These are phyloP conservation scores for Eutypella sp. DNA, from an alignment of 2,329 filamentous ascomycete species.

Conservation along the genomic window DNA sequence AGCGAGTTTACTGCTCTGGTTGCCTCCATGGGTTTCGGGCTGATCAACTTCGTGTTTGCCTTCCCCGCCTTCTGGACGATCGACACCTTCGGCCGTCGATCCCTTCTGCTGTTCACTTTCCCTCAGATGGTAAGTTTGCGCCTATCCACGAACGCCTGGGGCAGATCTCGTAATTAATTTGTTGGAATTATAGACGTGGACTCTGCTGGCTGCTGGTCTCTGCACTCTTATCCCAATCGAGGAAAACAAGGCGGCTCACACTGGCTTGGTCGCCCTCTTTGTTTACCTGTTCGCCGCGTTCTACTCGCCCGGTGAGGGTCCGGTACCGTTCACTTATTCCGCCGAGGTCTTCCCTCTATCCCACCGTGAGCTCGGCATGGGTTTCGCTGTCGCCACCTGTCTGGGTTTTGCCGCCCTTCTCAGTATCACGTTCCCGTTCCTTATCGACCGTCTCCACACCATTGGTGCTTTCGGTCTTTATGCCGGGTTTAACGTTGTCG, in stretches of 20 bases:
- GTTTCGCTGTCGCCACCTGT: conserved; percentile 62
- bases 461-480: conserved; percentile 44
- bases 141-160: background rate
- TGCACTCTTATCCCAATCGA: conserved; percentile 43
- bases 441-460: conserved; percentile 41
- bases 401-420: conserved; percentile 56
- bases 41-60: conserved; percentile 62
- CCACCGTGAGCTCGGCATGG: conserved; percentile 68
- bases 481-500: conserved; percentile 41
- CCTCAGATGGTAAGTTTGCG: conserved; percentile 47
- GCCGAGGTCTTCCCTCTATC: conserved; percentile 68
- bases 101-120: conserved; percentile 60
- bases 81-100: conserved; percentile 60
- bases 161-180: background rate
- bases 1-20: conserved; percentile 50
- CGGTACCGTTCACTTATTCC: conserved; percentile 63
- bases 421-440: conserved; percentile 58
- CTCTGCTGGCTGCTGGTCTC: conserved; percentile 58
- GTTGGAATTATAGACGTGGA: conserved; percentile 43
- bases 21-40: conserved; percentile 60
- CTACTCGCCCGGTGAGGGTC: conserved; percentile 61
- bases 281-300: conserved; percentile 57
- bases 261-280: conserved; percentile 51
- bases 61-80: conserved; percentile 62
- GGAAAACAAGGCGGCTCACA: conserved; percentile 14